Evolutionary conservation across 768 basidiomycete species (phyloP), one percentile per base, ranked within the genome.

Genomic region (Hydnomerulius pinastri): DNA sequence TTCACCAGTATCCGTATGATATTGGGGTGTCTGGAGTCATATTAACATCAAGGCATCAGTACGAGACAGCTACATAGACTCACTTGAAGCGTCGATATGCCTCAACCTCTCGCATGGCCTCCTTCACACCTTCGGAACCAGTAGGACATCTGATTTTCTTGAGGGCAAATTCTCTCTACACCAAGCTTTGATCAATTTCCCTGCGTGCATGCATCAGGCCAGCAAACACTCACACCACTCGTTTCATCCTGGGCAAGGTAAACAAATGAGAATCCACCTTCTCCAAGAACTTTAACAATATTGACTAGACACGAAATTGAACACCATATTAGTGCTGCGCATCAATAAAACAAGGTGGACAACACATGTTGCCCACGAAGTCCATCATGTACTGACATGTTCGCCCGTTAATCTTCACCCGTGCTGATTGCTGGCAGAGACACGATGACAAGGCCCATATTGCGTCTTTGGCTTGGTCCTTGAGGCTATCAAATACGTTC

Each of bases 121-220:
- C 91, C 61, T 87, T 87, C 49, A 98, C 92, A 9, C 86, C 87
- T 47, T 96, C 93, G 6, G 81, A 75, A 7, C 92, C 92, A 35
- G 87, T 87, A 1, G 92, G 92, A 76, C 93, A 95, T 37, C 93
- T 80, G 64, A 97, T 95, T 73, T 97, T 98, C 77, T 99, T 99
- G 55, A 99, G 75, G 0, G 97, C 97, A 60, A 96, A 98, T 76
- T 91, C 83, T 55, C 94, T 80, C 82, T 93, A 69, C 1, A 63
- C 41, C 29, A 46, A 36, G 17, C 17, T 17, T 27, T 15, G 17
- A 35, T 44, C 32, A 49, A 32, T 28, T 21, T n/a, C 43, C 15
- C 11, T 18, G 41, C 11, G 42, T 21, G 55, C 51, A 29, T 53
- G 43, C 43, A 51, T 35, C 9, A 25, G 17, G 15, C 4, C 28